These are phyloP conservation scores for Fusarium haematococcum DNA, from an alignment of 2,329 filamentous ascomycete genomes.

Conservation along the genomic window DNA sequence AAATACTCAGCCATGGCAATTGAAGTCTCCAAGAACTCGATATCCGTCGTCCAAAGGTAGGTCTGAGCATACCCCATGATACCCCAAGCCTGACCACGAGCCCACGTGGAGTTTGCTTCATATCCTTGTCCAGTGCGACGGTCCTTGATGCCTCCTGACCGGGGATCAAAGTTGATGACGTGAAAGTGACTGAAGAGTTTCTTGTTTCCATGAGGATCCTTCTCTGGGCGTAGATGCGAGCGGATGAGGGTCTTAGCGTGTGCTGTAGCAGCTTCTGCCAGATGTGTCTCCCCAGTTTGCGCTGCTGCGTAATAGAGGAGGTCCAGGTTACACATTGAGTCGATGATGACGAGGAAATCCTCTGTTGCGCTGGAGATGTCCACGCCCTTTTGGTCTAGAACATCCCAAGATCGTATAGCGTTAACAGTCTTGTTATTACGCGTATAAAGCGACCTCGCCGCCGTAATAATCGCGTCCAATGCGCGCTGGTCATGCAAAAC, in stretches of 20 bases:
- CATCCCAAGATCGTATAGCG: constrained; percentile 63
- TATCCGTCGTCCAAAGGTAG: constrained; percentile 60
- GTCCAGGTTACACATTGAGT: constrained; percentile 56
- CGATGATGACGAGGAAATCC: constrained; percentile 57
- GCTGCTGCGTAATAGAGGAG: constrained; percentile 52
- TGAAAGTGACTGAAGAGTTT: constrained; percentile 56
- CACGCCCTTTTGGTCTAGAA: constrained; percentile 45
- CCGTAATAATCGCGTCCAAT: constrained; percentile 55
- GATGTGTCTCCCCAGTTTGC: constrained; percentile 42
- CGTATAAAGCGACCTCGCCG: constrained; percentile 57
- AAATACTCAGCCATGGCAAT: constrained; percentile 63
- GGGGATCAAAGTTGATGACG: constrained; percentile 61
- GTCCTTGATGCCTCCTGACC: constrained; percentile 56
- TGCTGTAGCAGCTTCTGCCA: constrained; percentile 46
- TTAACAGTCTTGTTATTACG: constrained; percentile 57
- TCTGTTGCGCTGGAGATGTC: constrained; percentile 46
- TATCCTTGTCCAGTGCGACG: constrained; percentile 63
- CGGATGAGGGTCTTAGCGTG: constrained; percentile 57
- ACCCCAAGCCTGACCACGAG: constrained; percentile 64
- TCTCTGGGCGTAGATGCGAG: constrained; percentile 55
- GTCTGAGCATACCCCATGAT: constrained; percentile 64
- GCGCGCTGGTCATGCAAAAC: constrained; percentile 54
- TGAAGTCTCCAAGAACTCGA: constrained; percentile 57
- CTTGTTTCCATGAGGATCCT: constrained; percentile 8
- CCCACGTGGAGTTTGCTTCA: constrained; percentile 60